These are phyloP conservation scores for Cryptococcus amylolentus DNA, from an alignment of 1,284 basidiomycete genomes.

Conservation along the genomic window DNA sequence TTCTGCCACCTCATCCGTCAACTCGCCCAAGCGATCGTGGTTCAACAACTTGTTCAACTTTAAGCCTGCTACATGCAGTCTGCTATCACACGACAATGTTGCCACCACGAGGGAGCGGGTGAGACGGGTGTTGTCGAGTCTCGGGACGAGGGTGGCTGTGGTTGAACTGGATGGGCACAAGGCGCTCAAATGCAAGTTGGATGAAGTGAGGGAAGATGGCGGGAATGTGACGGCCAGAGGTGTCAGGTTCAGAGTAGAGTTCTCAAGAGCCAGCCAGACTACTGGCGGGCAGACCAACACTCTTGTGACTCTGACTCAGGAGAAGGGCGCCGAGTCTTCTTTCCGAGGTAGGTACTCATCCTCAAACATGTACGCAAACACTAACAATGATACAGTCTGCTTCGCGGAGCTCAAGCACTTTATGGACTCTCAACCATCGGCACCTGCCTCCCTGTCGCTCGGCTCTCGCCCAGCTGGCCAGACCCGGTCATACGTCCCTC, in stretches of 20 bases:
- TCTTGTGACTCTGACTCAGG: constrained; percentile 42
- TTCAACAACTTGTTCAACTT: constrained; percentile 84
- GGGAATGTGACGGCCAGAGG: constrained; percentile 24
- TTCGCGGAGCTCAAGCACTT: constrained; percentile 21
- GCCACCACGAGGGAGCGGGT: constrained; percentile 35
- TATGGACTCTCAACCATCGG: constrained; percentile 18
- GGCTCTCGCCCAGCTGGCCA: not conserved
- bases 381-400: constrained; percentile 12
- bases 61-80: constrained; percentile 62
- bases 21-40: constrained; percentile 67
- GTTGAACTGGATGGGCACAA: constrained; percentile 41
- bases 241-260: constrained; percentile 47
- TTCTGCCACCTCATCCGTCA: constrained; percentile 15
- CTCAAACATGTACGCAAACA: not conserved
- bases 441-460: constrained; percentile 3
- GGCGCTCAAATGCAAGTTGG: constrained; percentile 40
- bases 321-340: constrained; percentile 48
- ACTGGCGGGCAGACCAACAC: constrained; percentile 35
- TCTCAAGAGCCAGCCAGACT: constrained; percentile 33
- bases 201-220: constrained; percentile 22
- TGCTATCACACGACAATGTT: constrained; percentile 44
- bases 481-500: constrained; percentile 6
- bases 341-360: constrained; percentile 36
- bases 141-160: constrained; percentile 36
- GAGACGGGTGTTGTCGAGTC: constrained; percentile 26